Conservation (phyloP, 2,329 filamentous ascomycete genomes). For the Amauroascus verrucosus region DNA sequence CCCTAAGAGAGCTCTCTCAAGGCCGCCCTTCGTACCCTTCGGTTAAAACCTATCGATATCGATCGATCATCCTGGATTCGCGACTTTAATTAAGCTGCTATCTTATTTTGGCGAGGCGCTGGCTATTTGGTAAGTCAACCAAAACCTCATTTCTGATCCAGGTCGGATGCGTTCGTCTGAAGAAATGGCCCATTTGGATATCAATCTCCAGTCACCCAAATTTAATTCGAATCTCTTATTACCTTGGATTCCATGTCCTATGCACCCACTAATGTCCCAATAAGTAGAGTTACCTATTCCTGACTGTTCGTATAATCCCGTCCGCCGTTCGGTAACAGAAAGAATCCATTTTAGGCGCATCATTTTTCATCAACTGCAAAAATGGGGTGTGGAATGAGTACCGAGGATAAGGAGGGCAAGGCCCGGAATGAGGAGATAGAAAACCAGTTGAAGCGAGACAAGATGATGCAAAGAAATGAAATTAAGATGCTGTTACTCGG, state of each 20-base stretch:
- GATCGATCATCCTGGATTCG: background rate
- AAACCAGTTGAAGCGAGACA: constrained; percentile 96
- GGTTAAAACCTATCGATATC: background rate
- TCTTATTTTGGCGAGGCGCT: background rate
- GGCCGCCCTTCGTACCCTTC: background rate
- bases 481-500: constrained; percentile 99
- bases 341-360: background rate
- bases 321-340: background rate
- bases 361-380: constrained; percentile 42
- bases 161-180: background rate
- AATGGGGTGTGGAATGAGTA: constrained; percentile 99
- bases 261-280: background rate
- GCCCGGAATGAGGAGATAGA: constrained; percentile 99
- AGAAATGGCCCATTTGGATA: background rate
- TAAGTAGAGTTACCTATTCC: background rate
- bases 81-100: background rate
- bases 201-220: background rate
- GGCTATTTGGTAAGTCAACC: background rate
- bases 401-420: constrained; percentile 99
- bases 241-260: background rate
- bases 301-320: background rate
- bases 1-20: background rate
- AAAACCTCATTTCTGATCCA: background rate
- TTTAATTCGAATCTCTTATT: background rate
- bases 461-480: constrained; percentile 97